phyloP scores from a whole-genome alignment of 2,329 filamentous ascomycete genomes.

The Cladosporium sp. region DNA sequence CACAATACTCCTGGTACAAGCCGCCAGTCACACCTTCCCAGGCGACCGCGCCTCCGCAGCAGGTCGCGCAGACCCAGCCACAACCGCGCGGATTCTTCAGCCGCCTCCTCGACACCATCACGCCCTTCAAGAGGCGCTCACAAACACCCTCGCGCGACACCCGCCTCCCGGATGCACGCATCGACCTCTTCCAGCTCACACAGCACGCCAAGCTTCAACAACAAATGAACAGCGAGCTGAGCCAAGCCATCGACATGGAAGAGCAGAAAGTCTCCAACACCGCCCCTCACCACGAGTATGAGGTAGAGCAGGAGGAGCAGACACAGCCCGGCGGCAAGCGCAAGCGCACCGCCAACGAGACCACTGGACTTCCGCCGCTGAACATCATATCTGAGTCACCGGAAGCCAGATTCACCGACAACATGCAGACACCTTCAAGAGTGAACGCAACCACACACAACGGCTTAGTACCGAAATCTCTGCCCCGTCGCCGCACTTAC shows the following conservation, averaged over 20 bases:
- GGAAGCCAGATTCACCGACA: background rate
- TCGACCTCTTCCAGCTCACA: background rate
- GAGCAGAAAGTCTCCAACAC: background rate
- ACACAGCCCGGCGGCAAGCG: background rate
- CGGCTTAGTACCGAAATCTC: background rate
- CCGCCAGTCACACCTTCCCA: background rate
- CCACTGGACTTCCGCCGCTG: background rate
- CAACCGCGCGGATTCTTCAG: background rate
- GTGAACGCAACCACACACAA: background rate
- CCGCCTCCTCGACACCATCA: background rate
- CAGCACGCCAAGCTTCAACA: background rate
- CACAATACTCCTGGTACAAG: background rate
- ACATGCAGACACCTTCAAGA: slow-evolving; percentile 2
- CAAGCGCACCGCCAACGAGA: slow-evolving; percentile 3
- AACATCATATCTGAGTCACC: background rate
- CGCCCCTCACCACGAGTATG: background rate
- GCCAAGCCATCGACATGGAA: background rate
- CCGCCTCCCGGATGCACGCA: background rate
- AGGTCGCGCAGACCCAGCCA: background rate
- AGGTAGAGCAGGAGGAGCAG: background rate
- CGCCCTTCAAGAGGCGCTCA: background rate
- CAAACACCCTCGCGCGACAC: background rate
- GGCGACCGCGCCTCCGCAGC: background rate
- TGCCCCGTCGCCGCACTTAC: slow-evolving; percentile 3
- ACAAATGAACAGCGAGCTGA: background rate